Base-by-base conservation (phyloP, 371 early-diverging fungal genomes). In the Basidiobolus meristosporus region DNA sequence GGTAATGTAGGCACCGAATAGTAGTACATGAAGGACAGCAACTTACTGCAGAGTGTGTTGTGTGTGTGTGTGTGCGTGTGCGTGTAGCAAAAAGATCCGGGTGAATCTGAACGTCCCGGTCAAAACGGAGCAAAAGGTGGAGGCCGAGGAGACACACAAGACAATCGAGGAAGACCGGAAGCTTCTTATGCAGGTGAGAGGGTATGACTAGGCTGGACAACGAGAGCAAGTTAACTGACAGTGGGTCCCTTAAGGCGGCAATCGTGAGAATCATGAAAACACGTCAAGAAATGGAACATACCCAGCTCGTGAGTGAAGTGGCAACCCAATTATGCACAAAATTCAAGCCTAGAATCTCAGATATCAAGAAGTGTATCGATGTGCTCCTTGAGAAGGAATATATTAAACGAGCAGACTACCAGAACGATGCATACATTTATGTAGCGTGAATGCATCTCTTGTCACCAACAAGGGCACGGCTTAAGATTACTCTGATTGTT, bases 231-330 rank as follows among this genome's bases (percentile, higher is more conserved):
- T 26, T 9, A 26, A 41, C 6, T 51, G 26, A 62, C 31, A 41
- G 3, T 51, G 26, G 61, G 12, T 20, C 16, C 31, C n/a, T 26
- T 1, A 37, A 63, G 77, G 95, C 93, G 7, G 92, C 96, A 3
- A 90, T 97, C 64, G 98, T 96, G 30, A 79, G 90, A 12, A 77
- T 89, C 44, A 88, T 88, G 96, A 97, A 97, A 70, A 85, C 95
- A 4, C 81, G 93, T 32, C 88, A 90, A 59, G 69, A 69, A 35
- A 65, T 93, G 70, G 80, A 82, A 50, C 88, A 93, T 56, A 68
- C 72, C 7, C 63, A 68, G 16, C 67, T 97, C 12, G 71, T 97
- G 42, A 70, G 76, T 36, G 96, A 95, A 48, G 86, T 89, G 7
- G 82, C 93, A 31, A 62, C 68, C 11, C 90, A 91, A 48, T 64